These are phyloP conservation scores for Ascochyta pisi DNA, from an alignment of 2,329 filamentous ascomycete species.

Conservation along the genomic window DNA sequence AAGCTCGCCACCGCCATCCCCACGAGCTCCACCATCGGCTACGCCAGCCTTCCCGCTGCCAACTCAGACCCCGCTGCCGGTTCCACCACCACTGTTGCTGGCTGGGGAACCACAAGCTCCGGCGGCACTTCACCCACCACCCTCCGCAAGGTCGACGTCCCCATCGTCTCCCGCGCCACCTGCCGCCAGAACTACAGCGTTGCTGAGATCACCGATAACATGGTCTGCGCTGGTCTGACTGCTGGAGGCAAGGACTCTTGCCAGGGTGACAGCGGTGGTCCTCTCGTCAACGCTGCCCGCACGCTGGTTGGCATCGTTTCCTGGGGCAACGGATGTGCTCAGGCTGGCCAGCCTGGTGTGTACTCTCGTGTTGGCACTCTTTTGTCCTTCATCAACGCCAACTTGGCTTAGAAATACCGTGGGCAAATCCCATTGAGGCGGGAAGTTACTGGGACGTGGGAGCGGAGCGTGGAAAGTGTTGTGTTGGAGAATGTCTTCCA, in stretches of 20 bases:
- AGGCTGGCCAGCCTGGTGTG: conserved; percentile 32
- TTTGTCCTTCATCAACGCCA: conserved; percentile 27
- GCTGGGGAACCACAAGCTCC: conserved; percentile 31
- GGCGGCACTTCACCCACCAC: conserved; percentile 18
- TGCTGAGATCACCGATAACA: conserved; percentile 31
- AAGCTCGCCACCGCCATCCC: conserved; percentile 34
- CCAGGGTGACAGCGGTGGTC: conserved; percentile 43
- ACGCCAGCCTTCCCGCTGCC: conserved; percentile 29
- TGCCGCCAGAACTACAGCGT: conserved; percentile 31
- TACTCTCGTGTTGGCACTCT: conserved; percentile 30
- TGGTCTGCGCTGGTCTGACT: conserved; percentile 37
- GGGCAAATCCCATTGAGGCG: neutral
- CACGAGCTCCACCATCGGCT: conserved; percentile 33
- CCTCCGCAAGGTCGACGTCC: conserved; percentile 40
- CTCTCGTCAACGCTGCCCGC: conserved; percentile 25
- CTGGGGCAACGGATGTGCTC: conserved; percentile 38
- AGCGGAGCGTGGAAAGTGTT: neutral
- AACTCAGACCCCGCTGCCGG: conserved; percentile 34
- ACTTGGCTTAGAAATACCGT: conserved; percentile 9
- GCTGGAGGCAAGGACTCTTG: conserved; percentile 42
- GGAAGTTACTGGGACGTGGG: neutral
- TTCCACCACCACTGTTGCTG: conserved; percentile 29
- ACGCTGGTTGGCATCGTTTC: conserved; percentile 30
- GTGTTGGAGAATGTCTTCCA: neutral
- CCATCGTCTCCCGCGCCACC: conserved; percentile 33